phyloP scores from a whole-genome alignment of 768 basidiomycete species.

The Hygrocybe punicea region DNA sequence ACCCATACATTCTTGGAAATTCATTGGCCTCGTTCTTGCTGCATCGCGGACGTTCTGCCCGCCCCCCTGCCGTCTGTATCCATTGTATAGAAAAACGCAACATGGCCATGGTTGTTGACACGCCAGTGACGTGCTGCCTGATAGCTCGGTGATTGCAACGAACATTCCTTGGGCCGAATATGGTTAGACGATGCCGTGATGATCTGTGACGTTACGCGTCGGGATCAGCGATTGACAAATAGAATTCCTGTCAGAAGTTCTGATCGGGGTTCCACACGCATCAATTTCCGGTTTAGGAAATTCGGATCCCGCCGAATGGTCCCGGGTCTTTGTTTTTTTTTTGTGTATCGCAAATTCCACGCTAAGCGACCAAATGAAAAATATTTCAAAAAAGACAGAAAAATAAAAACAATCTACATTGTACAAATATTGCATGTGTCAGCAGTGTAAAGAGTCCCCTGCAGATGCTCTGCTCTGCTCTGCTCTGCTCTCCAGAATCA shows the following conservation, averaged over 20 bases:
- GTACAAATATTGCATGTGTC: background rate
- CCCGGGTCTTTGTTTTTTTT: background rate
- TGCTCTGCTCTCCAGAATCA: too few species aligned
- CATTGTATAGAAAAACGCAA: background rate
- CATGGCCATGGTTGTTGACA: background rate
- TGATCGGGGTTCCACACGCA: slow-evolving; percentile 5
- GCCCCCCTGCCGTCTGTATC: slow-evolving; percentile 2
- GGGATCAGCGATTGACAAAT: slow-evolving; percentile 1
- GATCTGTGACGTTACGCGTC: background rate
- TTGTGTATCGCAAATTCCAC: too few species aligned
- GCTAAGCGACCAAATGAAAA: background rate
- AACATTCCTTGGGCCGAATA: background rate
- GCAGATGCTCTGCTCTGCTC: too few species aligned
- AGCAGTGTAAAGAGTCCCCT: background rate
- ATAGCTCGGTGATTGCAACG: background rate
- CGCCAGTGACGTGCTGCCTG: background rate
- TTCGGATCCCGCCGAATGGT: background rate
- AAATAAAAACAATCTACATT: background rate
- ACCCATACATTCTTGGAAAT: background rate
- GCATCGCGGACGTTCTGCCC: background rate
- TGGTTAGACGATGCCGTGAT: background rate
- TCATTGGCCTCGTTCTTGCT: background rate
- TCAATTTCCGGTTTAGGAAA: background rate
- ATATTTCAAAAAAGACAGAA: background rate
- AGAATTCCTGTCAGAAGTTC: slow-evolving; percentile 7